Conservation (phyloP, 352 stramenopile genomes). For the Phytophthora hybrid region DNA sequence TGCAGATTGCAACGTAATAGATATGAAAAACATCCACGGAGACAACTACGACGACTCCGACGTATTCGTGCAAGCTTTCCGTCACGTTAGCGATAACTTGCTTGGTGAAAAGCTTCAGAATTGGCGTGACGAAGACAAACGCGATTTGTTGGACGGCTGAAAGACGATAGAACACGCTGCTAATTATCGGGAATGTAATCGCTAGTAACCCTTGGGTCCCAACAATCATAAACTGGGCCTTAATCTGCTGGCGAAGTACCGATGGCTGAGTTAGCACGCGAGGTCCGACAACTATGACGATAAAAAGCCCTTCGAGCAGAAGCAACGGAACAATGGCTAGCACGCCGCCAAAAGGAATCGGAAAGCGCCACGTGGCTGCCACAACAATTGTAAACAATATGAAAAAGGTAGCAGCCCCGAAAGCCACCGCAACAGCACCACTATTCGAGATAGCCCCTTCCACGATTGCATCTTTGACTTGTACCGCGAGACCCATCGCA, state of each 20-base stretch:
- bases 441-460: neutral
- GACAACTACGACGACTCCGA: neutral
- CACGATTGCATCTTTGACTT: neutral
- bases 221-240: neutral
- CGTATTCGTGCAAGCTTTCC: neutral
- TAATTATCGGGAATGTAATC: neutral
- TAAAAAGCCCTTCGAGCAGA: neutral
- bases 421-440: neutral
- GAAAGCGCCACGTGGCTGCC: neutral
- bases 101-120: neutral
- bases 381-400: neutral
- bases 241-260: neutral
- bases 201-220: neutral
- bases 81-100: neutral
- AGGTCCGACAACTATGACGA: neutral
- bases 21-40: neutral
- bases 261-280: neutral
- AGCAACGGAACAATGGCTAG: neutral
- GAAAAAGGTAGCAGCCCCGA: neutral
- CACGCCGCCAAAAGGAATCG: neutral
- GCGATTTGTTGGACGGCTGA: neutral
- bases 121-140: neutral
- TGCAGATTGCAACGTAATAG: neutral
- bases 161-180: neutral
- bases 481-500: neutral